These are phyloP conservation scores for Yamadazyma endophytica DNA, from an alignment of 805 yeast genomes.

Conservation along the genomic window DNA sequence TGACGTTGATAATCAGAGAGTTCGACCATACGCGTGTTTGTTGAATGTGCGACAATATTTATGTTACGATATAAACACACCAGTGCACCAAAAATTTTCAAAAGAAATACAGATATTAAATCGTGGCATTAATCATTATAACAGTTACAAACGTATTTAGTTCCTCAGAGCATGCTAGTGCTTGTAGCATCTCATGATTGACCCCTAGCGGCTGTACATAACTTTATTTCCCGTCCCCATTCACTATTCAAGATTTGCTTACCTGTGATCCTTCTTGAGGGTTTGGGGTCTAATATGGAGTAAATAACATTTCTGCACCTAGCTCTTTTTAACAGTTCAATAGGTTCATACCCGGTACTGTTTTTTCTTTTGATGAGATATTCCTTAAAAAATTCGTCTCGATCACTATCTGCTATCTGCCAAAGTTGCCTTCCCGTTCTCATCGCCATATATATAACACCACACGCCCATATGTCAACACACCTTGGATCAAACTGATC, in stretches of 20 bases:
- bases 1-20: conserved; percentile 87
- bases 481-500: conserved; percentile 75
- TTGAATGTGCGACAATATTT: too few species aligned
- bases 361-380: conserved; percentile 78
- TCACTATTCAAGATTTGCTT: conserved; percentile 86
- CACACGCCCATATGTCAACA: conserved; percentile 90
- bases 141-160: too few species aligned
- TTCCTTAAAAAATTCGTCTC: conserved; percentile 75
- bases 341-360: conserved; percentile 86
- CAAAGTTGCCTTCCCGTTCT: conserved; percentile 92
- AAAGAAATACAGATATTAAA: too few species aligned
- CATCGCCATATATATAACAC: conserved; percentile 90
- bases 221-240: conserved; percentile 88
- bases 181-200: too few species aligned
- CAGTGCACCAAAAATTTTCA: too few species aligned
- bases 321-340: conserved; percentile 78
- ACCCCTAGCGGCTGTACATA: conserved; percentile 67
- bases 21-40: conserved; percentile 74
- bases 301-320: conserved; percentile 91
- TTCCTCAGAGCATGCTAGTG: too few species aligned
- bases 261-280: conserved; percentile 82
- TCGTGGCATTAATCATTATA: too few species aligned
- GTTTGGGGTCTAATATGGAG: conserved; percentile 88
- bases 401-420: conserved; percentile 70
- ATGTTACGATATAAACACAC: too few species aligned